Evolutionary conservation across 306 rosid genomes (phyloP).

Genomic region (Oxytropis ochrocephala): DNA sequence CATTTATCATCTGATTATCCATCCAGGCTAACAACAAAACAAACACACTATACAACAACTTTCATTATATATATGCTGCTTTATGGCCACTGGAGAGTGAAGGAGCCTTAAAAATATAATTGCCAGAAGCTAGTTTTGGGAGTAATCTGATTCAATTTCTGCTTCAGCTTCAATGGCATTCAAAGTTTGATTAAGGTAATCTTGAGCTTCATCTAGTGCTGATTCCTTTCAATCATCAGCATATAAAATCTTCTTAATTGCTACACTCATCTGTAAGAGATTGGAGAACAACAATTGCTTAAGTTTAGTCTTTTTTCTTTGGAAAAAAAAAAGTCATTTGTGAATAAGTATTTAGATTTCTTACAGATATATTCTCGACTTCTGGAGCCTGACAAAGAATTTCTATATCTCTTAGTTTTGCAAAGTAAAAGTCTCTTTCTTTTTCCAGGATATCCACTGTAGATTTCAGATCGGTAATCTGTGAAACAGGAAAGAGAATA

Average conservation of each 20-base stretch:
- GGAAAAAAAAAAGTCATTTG: not conserved
- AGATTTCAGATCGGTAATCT: constrained; percentile 70
- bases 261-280: constrained; percentile 59
- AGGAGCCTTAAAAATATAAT: constrained; percentile 15
- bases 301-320: not conserved
- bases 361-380: constrained; percentile 54
- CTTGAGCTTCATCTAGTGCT: constrained; percentile 71
- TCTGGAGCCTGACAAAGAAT: constrained; percentile 76
- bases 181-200: constrained; percentile 16
- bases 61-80: too few species aligned
- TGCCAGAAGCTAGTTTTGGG: constrained; percentile 11
- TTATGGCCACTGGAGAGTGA: constrained; percentile 2
- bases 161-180: constrained; percentile 24
- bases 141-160: constrained; percentile 28
- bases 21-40: constrained; percentile 13
- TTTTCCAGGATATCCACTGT: constrained; percentile 72
- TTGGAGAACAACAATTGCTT: constrained; percentile 7
- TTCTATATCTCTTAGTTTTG: constrained; percentile 80
- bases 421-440: constrained; percentile 86
- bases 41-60: too few species aligned
- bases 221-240: constrained; percentile 86
- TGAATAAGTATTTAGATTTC: constrained; percentile 18
- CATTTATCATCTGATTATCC: constrained; percentile 11
- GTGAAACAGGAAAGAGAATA: constrained; percentile 9
- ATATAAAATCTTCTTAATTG: constrained; percentile 72